phyloP scores from a whole-genome alignment of 495 filamentous ascomycete genomes.

The Penicilliopsis zonata region DNA sequence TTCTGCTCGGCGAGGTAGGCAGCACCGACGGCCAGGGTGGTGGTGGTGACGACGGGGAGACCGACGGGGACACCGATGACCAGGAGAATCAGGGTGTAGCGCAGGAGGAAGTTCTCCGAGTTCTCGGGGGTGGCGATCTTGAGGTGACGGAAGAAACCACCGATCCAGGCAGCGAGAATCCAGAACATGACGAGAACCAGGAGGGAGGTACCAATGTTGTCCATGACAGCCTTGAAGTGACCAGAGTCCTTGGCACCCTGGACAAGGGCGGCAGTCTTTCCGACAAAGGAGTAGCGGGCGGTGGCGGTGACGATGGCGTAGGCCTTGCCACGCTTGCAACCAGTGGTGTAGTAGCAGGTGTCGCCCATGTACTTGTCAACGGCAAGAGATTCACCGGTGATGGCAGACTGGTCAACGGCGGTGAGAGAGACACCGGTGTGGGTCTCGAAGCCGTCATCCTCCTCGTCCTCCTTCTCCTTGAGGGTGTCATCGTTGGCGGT shows the following conservation, averaged over 20 bases:
- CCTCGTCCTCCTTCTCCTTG: slow-evolving; percentile 53
- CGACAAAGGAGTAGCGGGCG: slow-evolving; percentile 59
- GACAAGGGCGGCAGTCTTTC: slow-evolving; percentile 57
- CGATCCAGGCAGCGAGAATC: slow-evolving; percentile 62
- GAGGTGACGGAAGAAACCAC: slow-evolving; percentile 63
- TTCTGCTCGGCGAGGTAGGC: slow-evolving; percentile 64
- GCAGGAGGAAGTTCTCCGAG: slow-evolving; percentile 43
- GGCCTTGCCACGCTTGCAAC: slow-evolving; percentile 68
- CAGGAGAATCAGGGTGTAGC: slow-evolving; percentile 55
- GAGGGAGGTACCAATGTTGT: slow-evolving; percentile 64
- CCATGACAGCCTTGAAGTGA: slow-evolving; percentile 78
- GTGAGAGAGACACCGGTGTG: slow-evolving; percentile 53
- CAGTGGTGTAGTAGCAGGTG: slow-evolving; percentile 61
- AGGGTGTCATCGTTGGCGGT: slow-evolving; percentile 44
- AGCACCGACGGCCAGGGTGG: slow-evolving; percentile 63
- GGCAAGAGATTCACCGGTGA: slow-evolving; percentile 67
- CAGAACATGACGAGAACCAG: slow-evolving; percentile 62
- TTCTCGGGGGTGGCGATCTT: slow-evolving; percentile 50
- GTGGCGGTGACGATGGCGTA: slow-evolving; percentile 53
- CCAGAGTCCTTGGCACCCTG: slow-evolving; percentile 59
- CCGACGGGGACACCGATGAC: slow-evolving; percentile 68
- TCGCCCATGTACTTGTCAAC: slow-evolving; percentile 71
- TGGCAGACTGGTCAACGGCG: slow-evolving; percentile 62
- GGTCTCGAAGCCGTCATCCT: slow-evolving; percentile 42
- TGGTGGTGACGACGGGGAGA: slow-evolving; percentile 65